Base-by-base conservation (phyloP, 768 basidiomycete genomes). In the Candolleomyces efflorescens region DNA sequence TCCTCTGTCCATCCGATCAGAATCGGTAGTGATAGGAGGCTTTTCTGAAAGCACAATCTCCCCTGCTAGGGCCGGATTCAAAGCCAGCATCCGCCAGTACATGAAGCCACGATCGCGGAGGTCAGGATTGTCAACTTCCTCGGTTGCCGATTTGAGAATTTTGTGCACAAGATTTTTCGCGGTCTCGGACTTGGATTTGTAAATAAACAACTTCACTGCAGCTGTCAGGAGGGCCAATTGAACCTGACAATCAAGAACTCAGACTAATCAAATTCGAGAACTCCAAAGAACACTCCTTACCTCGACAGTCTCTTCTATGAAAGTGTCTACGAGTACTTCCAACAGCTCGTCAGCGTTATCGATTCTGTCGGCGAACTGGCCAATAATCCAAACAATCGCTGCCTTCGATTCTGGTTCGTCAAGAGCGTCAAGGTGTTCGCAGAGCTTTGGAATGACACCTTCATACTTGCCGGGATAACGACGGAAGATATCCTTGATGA, bases 321-420 rank as follows among this genome's bases (percentile, higher is more conserved):
- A 98, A 1, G 83, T 87, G 66, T 90, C 93, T 47, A 92, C 73
- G 37, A 96, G 76, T 62, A 96, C 96, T 65, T 99, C 97, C 69
- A 99, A 76, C 56, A 99, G 78, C 63, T 98, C 95, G 66, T 98
- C 94, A 9, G 88, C 91, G 65, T 98, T 98, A 62, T 97, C 92
- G 59, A 99, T 98, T 64, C 87, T 82, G 69, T 98, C 84, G 32
- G 97, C 90, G 66, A 94, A 98, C 73, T 99, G 94, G 0, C 97
- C 97, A 37, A 98, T 75, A 66, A 98, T 93, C 97, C 97, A 99
- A 32, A 99, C 83, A 86, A 99, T 97, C 10, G 94, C 89, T 2
- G 96, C 89, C 68, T 98, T 98, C 20, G 95, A 87, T 72, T 99
- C 97, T 0, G 97, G 90, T 67, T 98, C 97, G 64, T 98, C 96